Evolutionary conservation across 352 stramenopile species (phyloP), one percentile per base, ranked within the genome.

Genomic region (Peronosclerospora sorghi): DNA sequence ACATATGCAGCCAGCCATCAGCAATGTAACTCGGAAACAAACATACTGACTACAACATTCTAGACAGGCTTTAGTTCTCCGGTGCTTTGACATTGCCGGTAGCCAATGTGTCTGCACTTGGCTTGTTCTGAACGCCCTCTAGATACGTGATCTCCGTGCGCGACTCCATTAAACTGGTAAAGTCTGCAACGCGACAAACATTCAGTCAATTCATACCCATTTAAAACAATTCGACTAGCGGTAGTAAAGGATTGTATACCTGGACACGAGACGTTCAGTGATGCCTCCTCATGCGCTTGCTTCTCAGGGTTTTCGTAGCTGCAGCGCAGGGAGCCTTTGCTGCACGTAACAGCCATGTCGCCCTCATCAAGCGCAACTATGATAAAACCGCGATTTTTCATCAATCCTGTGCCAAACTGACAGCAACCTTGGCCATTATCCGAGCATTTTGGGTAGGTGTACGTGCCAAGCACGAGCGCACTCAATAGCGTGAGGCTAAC

Each of bases 321-420:
- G 57, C 74, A 86, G 41, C 62, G 56, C 53, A 86, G 56, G 26
- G 41, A 47, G 41, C 65, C 63, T 32, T 67, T 53, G 28, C 54
- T 62, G 59, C 74, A 86, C 20, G 74, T 86, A 54, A 86, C 64
- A 36, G 79, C 68, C 41, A 73, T 72, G 41, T 69, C 67, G 26
- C 62, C 57, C 8, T 63, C 62, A 32, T 67, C 48, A 30, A 82
- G 20, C 27, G 45, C 40, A 28, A 78, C 45, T 21, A 84, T 64
- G 8, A 78, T 51, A 56, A 80, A 83, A 20, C 74, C 74, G 20
- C 58, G 74, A 49, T 71, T 68, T 32, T 54, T 61, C 74, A 86
- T 86, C 28, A 49, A 62, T 15, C 59, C 59, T 24, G 48, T 64
- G 45, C 65, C 67, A 26, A 80, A 78, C 24, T 54, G 41, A 51